Conservation (phyloP, 2,329 filamentous ascomycete species). For the Cercospora citrullina region DNA sequence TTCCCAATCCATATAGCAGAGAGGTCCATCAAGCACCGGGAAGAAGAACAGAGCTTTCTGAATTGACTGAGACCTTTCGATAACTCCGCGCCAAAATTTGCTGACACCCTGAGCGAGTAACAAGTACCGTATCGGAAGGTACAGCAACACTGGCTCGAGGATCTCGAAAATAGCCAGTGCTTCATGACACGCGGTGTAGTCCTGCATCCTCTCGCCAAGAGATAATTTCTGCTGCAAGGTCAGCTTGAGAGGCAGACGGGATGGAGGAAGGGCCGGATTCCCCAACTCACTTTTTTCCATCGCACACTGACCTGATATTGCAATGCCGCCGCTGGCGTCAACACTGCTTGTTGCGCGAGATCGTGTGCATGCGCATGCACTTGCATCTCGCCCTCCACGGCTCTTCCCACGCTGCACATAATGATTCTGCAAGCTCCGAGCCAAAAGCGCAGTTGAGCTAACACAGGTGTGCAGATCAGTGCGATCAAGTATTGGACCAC, state of each 20-base stretch:
- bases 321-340: neutral
- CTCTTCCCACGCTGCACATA: neutral
- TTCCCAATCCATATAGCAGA: neutral
- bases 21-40: neutral
- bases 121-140: conserved; percentile 8
- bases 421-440: neutral
- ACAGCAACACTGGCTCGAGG: conserved; percentile 9
- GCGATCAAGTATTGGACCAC: neutral
- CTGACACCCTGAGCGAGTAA: conserved; percentile 10
- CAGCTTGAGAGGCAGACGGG: neutral
- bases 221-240: neutral
- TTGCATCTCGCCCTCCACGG: neutral
- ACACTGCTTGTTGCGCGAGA: neutral
- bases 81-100: neutral
- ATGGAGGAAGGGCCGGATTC: neutral
- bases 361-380: neutral
- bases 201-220: neutral
- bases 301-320: neutral
- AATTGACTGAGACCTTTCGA: conserved; percentile 1
- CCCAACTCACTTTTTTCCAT: neutral
- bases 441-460: neutral
- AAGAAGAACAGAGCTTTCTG: conserved; percentile 6
- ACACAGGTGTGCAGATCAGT: neutral
- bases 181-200: neutral
- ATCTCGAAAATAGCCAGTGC: conserved; percentile 1